Base-by-base conservation (phyloP, 768 basidiomycete species). In the Roridomyces roridus region DNA sequence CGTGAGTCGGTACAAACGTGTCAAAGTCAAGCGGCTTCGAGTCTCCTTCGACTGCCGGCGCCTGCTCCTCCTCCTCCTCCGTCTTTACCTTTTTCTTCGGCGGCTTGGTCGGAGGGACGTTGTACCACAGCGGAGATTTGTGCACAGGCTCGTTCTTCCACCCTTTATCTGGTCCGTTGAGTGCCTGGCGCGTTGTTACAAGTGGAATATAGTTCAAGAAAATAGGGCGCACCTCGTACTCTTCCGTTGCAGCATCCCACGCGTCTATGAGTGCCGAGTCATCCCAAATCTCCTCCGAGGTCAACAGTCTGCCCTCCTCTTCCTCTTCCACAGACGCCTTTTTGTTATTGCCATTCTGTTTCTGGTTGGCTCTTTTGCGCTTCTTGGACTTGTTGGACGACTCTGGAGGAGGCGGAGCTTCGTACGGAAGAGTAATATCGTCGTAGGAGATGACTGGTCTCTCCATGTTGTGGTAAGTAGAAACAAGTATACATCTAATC, bases 91-190 rank as follows among this genome's bases (percentile, higher is more conserved):
- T 71, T 50, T 67, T 62, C 6, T 67, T 62, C 6, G 67, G 57
- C 14, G 68, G 63, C 25, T 72, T 68, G 34, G 40, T 50, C 6
- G 74, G 69, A 21, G 89, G 89, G 37, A 84, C 72, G 67, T 91
- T 92, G 66, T 92, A 91, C 91, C 92, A 92, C 91, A 93, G 66
- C 8, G 90, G 81, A 0, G 92, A 90, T 63, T 84, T 89, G 68
- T 89, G 85, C 15, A 87, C 74, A 0, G 86, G 80, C 46, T 89
- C 84, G 3, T 77, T 72, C 67, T 92, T 91, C 92, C 92, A 93
- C 6, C 77, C 77, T 66, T 90, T 85, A 5, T 81, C 84, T 15
- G 79, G 77, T 0, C 91, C 92, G 65, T 94, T 83, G 61, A 79
- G 84, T 17, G 82, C 83, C 57, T 28, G 29, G 44, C 5, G 4